Percentiles rank a stretch among this genome's conserved stretches.
Conservation (phyloP, 1,284 basidiomycete species). For the Cutaneotrichosporon sp. region DNA sequence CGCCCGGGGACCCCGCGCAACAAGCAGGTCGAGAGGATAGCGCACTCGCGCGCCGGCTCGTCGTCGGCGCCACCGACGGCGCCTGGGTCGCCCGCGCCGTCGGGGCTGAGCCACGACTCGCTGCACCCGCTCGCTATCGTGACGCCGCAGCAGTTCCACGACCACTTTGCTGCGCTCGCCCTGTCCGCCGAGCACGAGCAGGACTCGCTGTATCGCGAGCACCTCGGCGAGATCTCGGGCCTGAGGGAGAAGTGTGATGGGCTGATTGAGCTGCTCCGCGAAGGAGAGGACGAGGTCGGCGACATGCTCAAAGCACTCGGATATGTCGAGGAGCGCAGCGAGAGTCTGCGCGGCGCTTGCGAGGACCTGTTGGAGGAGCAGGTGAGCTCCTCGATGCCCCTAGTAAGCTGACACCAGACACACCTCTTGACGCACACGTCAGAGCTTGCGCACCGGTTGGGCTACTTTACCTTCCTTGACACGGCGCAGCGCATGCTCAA, state of each 20-base stretch:
- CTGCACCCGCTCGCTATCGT: constrained; percentile 62
- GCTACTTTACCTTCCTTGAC: constrained; percentile 90
- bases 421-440: constrained; percentile 72
- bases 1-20: constrained; percentile 32
- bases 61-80: constrained; percentile 21
- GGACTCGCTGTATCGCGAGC: constrained; percentile 82
- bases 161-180: constrained; percentile 87
- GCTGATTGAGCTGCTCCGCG: constrained; percentile 67
- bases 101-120: constrained; percentile 30
- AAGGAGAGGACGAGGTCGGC: constrained; percentile 70
- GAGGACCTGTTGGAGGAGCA: constrained; percentile 83
- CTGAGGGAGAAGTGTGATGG: constrained; percentile 74
- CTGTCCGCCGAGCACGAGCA: constrained; percentile 85
- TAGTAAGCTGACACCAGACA: constrained; percentile 51
- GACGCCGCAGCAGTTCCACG: constrained; percentile 90
- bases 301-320: constrained; percentile 79
- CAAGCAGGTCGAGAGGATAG: constrained; percentile 1
- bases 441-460: constrained; percentile 72
- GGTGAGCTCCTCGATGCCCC: constrained; percentile 56
- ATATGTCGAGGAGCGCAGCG: constrained; percentile 82
- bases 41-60: constrained; percentile 18
- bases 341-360: constrained; percentile 84
- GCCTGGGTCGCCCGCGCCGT: constrained; percentile 17
- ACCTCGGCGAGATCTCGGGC: constrained; percentile 70
- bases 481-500: constrained; percentile 86